Base-by-base conservation (phyloP, 2,329 filamentous ascomycete genomes). In the Trichoderma endophyticum region DNA sequence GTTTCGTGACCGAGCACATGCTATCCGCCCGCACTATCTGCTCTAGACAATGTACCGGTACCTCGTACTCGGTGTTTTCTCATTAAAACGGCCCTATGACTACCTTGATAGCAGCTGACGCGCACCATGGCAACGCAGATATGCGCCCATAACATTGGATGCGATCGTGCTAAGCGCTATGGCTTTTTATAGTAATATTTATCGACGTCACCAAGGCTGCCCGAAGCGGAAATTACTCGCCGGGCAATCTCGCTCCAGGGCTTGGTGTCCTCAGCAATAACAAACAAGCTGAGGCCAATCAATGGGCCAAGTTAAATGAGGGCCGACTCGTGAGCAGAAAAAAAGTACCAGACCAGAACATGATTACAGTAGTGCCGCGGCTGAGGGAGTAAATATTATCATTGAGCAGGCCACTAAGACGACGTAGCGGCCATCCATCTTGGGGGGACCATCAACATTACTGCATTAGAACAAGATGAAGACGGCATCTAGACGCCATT, bases 51-150 rank as follows among this genome's bases (percentile, higher is more conserved):
- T 24, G 48, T 54, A 54, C 48, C 48, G 4, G 30, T 61, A 61
- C 57, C 57, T 36, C 57, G 57, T 36, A 61, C 57, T 32, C 26
- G 12, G 8, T 48, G 26, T 64, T 64, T 43, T 12, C 61, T 63
- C 24, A 51, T 48, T 7, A 51, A n/a, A 34, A 54, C 54, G 26
- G 36, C 32, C 63, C 56, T 32, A 66, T 36, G 62, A 56, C 30
- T 56, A 15, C 28, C 57, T 60, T 32, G 18, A 69, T 15, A 32
- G 32, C 54, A 43, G 65, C 66, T 70, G 66, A 70, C 66, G 66
- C 48, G 66, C 66, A 36, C 66, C 66, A 62, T 62, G 57, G 66
- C 66, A 70, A 70, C 66, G 66, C 66, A 43, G 66, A 59, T 59
- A n/a, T 61, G 28, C 15, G 28, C 34, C 54, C 32, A 43, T 67